Evolutionary conservation across 805 yeast genomes (phyloP).

Genomic region (Monosporozyma solicola): DNA sequence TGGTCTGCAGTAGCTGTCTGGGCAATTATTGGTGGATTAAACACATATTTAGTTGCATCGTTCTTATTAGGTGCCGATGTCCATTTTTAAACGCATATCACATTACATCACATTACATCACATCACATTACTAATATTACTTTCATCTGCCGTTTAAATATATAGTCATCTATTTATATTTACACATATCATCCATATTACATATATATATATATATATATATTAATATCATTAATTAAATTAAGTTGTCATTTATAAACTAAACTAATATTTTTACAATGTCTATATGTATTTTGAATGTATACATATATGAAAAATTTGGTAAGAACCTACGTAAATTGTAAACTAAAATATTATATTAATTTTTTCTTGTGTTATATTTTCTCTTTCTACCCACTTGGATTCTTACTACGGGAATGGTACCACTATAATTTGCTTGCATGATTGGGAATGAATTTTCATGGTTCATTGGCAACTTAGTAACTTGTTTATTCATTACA

Average conservation of each 20-base stretch:
- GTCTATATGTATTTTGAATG: not conserved
- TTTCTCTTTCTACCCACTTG: conserved; percentile 26
- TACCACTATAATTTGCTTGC: conserved; percentile 66
- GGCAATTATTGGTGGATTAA: conserved; percentile 62
- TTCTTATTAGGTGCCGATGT: conserved; percentile 44
- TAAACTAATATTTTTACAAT: not conserved
- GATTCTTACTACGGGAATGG: conserved; percentile 52
- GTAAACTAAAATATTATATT: not conserved
- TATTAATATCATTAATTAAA: not conserved
- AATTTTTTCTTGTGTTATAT: conserved; percentile 11
- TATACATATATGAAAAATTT: not conserved
- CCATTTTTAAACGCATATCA: conserved; percentile 30
- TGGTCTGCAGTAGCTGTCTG: conserved; percentile 52
- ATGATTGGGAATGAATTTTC: conserved; percentile 53
- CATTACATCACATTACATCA: too few species aligned
- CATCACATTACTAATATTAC: not conserved
- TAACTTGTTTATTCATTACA: conserved; percentile 30
- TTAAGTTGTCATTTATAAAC: not conserved
- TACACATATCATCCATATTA: not conserved
- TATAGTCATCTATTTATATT: not conserved
- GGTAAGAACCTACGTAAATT: not conserved
- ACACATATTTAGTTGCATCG: conserved; percentile 54
- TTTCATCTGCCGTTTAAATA: not conserved
- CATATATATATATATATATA: not conserved
- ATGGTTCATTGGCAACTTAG: conserved; percentile 23